These are phyloP conservation scores for Aspergillus sp. DNA, from an alignment of 2,329 filamentous ascomycete species.

Conservation along the genomic window DNA sequence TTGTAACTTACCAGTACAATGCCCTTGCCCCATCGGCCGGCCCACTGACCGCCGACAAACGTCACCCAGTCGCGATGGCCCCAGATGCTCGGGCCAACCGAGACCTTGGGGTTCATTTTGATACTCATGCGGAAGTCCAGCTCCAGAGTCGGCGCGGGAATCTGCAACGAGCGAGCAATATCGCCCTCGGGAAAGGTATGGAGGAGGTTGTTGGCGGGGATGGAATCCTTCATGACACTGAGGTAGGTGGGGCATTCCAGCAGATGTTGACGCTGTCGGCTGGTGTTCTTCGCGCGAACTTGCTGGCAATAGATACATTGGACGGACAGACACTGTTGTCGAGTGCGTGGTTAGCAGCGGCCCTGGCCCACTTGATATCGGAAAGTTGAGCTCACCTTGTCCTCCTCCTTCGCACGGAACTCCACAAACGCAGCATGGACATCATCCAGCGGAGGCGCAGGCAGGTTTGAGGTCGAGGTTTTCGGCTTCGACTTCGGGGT, in stretches of 20 bases:
- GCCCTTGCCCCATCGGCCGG: conserved; percentile 52
- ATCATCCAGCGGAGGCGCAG: conserved; percentile 47
- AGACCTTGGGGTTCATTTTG: conserved; percentile 51
- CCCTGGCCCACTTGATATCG: too few species aligned
- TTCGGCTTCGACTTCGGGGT: conserved; percentile 40
- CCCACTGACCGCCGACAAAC: conserved; percentile 52
- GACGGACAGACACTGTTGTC: conserved; percentile 44
- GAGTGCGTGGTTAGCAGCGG: neutral
- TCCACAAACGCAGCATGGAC: conserved; percentile 50
- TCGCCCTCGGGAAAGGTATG: conserved; percentile 51
- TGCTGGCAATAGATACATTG: conserved; percentile 52
- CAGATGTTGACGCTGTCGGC: conserved; percentile 48
- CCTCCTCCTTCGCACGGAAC: conserved; percentile 47
- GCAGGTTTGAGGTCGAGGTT: conserved; percentile 39
- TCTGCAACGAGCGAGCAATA: conserved; percentile 46
- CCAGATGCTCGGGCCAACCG: conserved; percentile 46
- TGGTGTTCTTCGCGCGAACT: conserved; percentile 51
- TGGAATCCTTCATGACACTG: conserved; percentile 52
- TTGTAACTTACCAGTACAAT: conserved; percentile 45
- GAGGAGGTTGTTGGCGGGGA: conserved; percentile 50
- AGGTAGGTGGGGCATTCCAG: conserved; percentile 50
- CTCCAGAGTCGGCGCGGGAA: conserved; percentile 48
- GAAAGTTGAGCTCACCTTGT: conserved; percentile 34
- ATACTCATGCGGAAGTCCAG: conserved; percentile 54
- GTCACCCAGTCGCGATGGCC: conserved; percentile 53